A percentile compares a stretch with the other conserved stretches of the same genome.
Conservation (phyloP, 129 eudicot species). For the Chrysanthemum lavandulifolium region DNA sequence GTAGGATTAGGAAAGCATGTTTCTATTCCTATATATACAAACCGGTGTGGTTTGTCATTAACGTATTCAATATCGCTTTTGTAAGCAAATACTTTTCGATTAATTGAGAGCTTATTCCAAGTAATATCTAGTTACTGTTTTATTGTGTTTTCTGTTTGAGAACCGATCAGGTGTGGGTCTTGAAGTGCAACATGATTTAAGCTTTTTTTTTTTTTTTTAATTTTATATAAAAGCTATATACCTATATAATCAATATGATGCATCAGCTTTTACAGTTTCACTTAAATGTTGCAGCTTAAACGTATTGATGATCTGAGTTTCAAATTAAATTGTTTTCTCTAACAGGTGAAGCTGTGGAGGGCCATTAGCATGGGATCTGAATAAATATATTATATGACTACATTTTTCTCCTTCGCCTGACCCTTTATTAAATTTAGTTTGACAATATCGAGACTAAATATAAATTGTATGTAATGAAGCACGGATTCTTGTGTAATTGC, state of each 20-base stretch:
- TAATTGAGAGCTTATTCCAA: too few relatives aligned
- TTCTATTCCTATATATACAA: too few relatives aligned
- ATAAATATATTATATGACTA: neutral
- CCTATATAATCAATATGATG: neutral
- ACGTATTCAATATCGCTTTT: too few relatives aligned
- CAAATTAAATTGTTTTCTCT: neutral
- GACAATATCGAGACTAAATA: neutral
- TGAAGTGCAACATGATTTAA: too few relatives aligned
- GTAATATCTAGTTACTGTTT: too few relatives aligned
- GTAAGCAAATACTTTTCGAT: too few relatives aligned
- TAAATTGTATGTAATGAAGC: neutral
- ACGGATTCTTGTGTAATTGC: neutral
- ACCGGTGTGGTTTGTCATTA: too few relatives aligned
- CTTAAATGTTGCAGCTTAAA: neutral
- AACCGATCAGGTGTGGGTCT: too few relatives aligned
- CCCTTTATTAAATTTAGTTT: neutral
- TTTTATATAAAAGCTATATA: too few relatives aligned
- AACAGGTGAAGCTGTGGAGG: constrained; percentile 44
- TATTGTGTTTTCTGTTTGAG: too few relatives aligned
- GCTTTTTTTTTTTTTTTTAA: too few relatives aligned
- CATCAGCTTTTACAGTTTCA: neutral
- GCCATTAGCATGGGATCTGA: neutral
- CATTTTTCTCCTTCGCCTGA: constrained; percentile 1
- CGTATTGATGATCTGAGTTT: neutral
- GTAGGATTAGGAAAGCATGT: too few relatives aligned